These are phyloP conservation scores for Maudiozyma saulgeensis DNA, from an alignment of 805 yeast species.

Conservation along the genomic window DNA sequence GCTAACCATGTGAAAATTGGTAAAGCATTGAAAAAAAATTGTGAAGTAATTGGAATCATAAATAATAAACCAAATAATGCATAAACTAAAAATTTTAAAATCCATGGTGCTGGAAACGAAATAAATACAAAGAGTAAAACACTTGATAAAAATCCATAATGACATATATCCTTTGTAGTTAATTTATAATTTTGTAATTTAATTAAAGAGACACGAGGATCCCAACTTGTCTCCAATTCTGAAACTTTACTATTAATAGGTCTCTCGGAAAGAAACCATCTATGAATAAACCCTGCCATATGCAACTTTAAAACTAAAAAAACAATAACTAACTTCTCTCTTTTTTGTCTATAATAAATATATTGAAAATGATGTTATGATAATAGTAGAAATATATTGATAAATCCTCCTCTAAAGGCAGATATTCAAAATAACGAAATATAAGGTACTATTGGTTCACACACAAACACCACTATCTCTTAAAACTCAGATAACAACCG, in stretches of 20 bases:
- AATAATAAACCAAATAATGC: conserved; percentile 37
- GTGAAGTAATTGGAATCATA: conserved; percentile 68
- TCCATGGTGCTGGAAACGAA: conserved; percentile 45
- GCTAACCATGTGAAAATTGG: conserved; percentile 84
- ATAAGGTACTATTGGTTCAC: no score
- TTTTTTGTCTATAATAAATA: neutral
- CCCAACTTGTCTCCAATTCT: conserved; percentile 41
- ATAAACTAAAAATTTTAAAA: conserved; percentile 28
- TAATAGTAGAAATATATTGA: no score
- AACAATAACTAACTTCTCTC: neutral
- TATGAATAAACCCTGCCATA: conserved; percentile 33
- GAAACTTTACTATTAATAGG: conserved; percentile 34
- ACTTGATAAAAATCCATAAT: conserved; percentile 41
- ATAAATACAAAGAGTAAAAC: conserved; percentile 51
- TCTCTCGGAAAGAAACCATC: conserved; percentile 46
- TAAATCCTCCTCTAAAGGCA: no score
- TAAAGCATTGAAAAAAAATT: conserved; percentile 72
- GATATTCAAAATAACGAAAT: no score
- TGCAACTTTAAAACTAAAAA: neutral
- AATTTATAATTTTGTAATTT: conserved; percentile 36
- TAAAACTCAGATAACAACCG: neutral
- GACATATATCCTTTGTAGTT: conserved; percentile 40
- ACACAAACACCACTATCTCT: no score
- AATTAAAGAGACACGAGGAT: conserved; percentile 34
- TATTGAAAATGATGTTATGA: neutral